phyloP scores from a whole-genome alignment of 352 stramenopile genomes.

The Phytophthora pseudosyringae region DNA sequence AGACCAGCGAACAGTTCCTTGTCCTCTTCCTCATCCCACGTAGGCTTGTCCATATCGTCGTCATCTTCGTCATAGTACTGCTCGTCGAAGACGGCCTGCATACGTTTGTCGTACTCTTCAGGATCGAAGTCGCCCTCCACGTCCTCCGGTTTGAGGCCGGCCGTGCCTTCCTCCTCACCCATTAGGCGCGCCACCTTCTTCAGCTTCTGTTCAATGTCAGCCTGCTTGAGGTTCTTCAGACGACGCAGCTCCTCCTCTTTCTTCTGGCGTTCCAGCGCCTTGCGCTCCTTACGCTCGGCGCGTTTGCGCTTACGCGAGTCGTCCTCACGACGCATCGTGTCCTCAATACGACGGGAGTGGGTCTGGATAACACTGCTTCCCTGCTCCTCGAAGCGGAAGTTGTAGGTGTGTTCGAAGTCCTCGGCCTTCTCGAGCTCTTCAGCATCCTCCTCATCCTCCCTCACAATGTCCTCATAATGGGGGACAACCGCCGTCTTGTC shows the following conservation, averaged over 20 bases:
- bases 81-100: slow-evolving; percentile 97
- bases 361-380: slow-evolving; percentile 87
- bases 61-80: slow-evolving; percentile 96
- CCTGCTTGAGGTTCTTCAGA: slow-evolving; percentile 98
- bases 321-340: slow-evolving; percentile 95
- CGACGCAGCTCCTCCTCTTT: slow-evolving; percentile 97
- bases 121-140: slow-evolving; percentile 97
- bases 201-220: slow-evolving; percentile 95
- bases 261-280: slow-evolving; percentile 94
- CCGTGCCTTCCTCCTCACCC: slow-evolving; percentile 49
- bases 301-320: slow-evolving; percentile 96
- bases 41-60: slow-evolving; percentile 76
- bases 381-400: slow-evolving; percentile 99
- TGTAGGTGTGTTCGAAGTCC: slow-evolving; percentile 98
- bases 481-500: slow-evolving; percentile 71
- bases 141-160: slow-evolving; percentile 68
- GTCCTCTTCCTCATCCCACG: slow-evolving; percentile 85
- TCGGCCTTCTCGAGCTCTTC: slow-evolving; percentile 95
- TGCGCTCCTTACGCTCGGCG: slow-evolving; percentile 93
- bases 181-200: slow-evolving; percentile 91
- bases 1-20: slow-evolving; percentile 83
- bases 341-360: slow-evolving; percentile 83
- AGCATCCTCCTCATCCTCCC: slow-evolving; percentile 90
- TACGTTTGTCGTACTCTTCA: slow-evolving; percentile 96
- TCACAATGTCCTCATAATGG: slow-evolving; percentile 86